These are phyloP conservation scores for Hypholoma fasciculare DNA, from an alignment of 768 basidiomycete genomes.

Conservation along the genomic window DNA sequence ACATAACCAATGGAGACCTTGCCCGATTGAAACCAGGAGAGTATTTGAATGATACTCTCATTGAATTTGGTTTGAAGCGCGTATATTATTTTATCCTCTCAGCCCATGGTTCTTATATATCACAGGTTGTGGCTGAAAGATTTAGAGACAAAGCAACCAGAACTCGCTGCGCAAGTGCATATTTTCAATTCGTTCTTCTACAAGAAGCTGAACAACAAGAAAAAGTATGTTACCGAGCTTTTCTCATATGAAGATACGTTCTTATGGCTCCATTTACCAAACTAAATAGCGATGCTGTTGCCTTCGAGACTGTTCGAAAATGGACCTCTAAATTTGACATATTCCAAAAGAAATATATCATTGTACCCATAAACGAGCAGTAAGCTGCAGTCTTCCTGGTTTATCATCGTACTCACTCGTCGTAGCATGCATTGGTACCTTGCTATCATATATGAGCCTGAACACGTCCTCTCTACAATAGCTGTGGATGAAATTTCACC, in stretches of 20 bases:
- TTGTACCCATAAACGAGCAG: slow-evolving; percentile 98
- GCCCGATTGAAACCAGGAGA: slow-evolving; percentile 74
- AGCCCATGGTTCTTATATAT: not conserved
- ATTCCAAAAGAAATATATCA: slow-evolving; percentile 89
- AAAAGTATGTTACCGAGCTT: slow-evolving; percentile 53
- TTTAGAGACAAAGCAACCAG: slow-evolving; percentile 53
- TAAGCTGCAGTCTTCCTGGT: slow-evolving; percentile 34
- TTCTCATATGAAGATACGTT: not conserved
- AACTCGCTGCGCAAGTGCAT: slow-evolving; percentile 72
- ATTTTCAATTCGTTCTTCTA: slow-evolving; percentile 99
- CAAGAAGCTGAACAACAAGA: slow-evolving; percentile 71
- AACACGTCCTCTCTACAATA: slow-evolving; percentile 45
- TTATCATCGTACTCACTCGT: not conserved
- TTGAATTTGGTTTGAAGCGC: slow-evolving; percentile 94
- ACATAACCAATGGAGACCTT: slow-evolving; percentile 79
- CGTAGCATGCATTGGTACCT: slow-evolving; percentile 94
- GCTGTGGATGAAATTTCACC: slow-evolving; percentile 7
- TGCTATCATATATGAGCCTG: slow-evolving; percentile 88
- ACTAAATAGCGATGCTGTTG: slow-evolving; percentile 38
- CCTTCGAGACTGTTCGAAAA: slow-evolving; percentile 84
- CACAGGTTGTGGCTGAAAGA: slow-evolving; percentile 69
- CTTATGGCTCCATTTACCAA: slow-evolving; percentile 1
- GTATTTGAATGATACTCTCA: slow-evolving; percentile 94
- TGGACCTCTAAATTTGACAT: slow-evolving; percentile 92
- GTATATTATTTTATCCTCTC: slow-evolving; percentile 23